Evolutionary conservation across 495 filamentous ascomycete species (phyloP).

Genomic region (Lophiotrema nucula): DNA sequence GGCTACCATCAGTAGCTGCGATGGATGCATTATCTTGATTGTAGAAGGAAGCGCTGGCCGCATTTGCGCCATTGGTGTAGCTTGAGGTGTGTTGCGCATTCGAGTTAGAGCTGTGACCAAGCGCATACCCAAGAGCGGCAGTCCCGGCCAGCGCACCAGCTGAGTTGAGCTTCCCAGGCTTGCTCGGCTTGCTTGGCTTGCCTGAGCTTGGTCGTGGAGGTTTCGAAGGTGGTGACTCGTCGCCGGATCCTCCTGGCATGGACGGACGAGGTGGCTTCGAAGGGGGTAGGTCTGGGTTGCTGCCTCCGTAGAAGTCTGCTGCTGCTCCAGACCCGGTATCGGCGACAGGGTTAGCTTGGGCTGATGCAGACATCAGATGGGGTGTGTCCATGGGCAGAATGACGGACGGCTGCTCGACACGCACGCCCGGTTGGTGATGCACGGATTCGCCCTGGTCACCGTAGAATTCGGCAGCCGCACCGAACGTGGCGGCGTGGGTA

Average conservation of each 20-base stretch:
- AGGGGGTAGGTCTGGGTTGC: background rate
- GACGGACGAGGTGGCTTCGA: constrained; percentile 17
- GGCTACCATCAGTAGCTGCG: constrained; percentile 24
- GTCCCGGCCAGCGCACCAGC: constrained; percentile 30
- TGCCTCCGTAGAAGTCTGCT: constrained; percentile 40
- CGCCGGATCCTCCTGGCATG: constrained; percentile 28
- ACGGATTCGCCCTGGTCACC: constrained; percentile 65
- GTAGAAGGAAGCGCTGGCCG: constrained; percentile 24
- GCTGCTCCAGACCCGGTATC: constrained; percentile 46
- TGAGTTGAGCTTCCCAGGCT: constrained; percentile 25
- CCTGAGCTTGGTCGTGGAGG: constrained; percentile 27
- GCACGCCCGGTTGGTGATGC: constrained; percentile 58
- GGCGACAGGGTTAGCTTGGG: constrained; percentile 32
- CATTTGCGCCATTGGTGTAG: constrained; percentile 16
- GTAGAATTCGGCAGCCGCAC: constrained; percentile 67
- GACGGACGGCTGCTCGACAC: constrained; percentile 53
- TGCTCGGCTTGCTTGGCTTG: constrained; percentile 21
- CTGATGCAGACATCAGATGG: constrained; percentile 40
- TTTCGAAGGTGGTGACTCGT: constrained; percentile 23
- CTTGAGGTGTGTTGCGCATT: constrained; percentile 7
- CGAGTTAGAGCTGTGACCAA: constrained; percentile 26
- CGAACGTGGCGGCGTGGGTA: constrained; percentile 43
- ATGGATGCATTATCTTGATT: constrained; percentile 19
- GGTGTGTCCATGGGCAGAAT: constrained; percentile 47
- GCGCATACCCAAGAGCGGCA: constrained; percentile 37